Evolutionary conservation across 345 rosid genomes (phyloP).

Genomic region (Reutealis trisperma): DNA sequence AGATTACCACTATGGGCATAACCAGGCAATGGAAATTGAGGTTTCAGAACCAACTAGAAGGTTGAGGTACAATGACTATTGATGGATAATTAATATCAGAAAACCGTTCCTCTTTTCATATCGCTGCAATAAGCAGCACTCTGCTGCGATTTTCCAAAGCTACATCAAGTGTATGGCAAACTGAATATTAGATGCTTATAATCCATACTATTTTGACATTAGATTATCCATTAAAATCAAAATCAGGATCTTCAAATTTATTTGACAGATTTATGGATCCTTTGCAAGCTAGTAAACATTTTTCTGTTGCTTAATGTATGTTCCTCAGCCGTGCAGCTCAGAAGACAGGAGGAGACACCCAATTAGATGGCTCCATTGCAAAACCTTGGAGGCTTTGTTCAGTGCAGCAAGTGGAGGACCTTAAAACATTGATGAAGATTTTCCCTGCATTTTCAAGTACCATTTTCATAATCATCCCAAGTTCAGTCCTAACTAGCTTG

Average conservation of each 20-base stretch:
- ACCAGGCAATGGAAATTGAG: background rate
- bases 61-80: slow-evolving; percentile 32
- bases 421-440: slow-evolving; percentile 45
- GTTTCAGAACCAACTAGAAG: slow-evolving; percentile 25
- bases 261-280: too few species aligned
- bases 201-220: too few species aligned
- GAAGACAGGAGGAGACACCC: slow-evolving; percentile 28
- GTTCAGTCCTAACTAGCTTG: slow-evolving; percentile 34
- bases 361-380: slow-evolving; percentile 27
- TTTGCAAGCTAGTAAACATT: too few species aligned
- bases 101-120: too few species aligned
- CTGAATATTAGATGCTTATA: too few species aligned
- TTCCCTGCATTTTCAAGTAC: slow-evolving; percentile 38
- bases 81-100: too few species aligned
- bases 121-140: too few species aligned
- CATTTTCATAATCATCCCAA: slow-evolving; percentile 36
- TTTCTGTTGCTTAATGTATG: slow-evolving; percentile 19
- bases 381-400: slow-evolving; percentile 52
- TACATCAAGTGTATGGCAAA: too few species aligned
- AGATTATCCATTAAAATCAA: too few species aligned
- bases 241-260: too few species aligned
- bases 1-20: slow-evolving; percentile 34
- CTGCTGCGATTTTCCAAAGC: too few species aligned
- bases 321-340: slow-evolving; percentile 47
- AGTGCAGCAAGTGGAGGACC: slow-evolving; percentile 60